These are phyloP conservation scores for Penicillium cataractarum DNA, from an alignment of 495 filamentous ascomycete genomes.

Conservation along the genomic window DNA sequence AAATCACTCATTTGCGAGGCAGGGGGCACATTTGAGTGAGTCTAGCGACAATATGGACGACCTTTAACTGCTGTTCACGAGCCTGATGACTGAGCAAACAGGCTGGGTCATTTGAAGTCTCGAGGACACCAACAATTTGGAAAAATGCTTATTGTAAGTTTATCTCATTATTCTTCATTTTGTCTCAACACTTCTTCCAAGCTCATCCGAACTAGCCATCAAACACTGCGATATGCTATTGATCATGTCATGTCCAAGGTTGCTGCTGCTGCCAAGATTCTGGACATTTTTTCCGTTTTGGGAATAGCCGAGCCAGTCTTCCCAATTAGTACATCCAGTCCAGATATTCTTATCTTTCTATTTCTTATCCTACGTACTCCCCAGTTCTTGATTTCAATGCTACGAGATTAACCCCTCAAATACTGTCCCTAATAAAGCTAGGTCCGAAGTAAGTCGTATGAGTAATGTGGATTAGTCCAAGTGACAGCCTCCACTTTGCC, in stretches of 20 bases:
- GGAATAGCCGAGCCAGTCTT: slow-evolving; percentile 28
- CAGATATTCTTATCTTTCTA: slow-evolving; percentile 19
- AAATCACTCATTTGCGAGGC: too few species aligned
- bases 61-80: too few species aligned
- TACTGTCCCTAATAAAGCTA: not conserved
- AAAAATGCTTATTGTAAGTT: not conserved
- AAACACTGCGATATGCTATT: not conserved
- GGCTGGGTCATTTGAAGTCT: too few species aligned
- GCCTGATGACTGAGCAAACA: too few species aligned
- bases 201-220: too few species aligned
- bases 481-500: not conserved
- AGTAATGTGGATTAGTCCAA: not conserved
- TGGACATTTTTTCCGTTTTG: slow-evolving; percentile 45
- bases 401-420: not conserved
- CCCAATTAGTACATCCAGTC: slow-evolving; percentile 36
- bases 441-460: not conserved
- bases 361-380: slow-evolving; percentile 1
- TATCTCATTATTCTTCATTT: not conserved
- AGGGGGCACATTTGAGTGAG: too few species aligned
- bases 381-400: not conserved
- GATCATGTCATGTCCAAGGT: too few species aligned
- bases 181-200: too few species aligned
- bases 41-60: too few species aligned
- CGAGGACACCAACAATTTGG: too few species aligned
- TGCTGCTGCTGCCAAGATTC: slow-evolving; percentile 15